These are phyloP conservation scores for Penicillium manginii DNA, from an alignment of 495 filamentous ascomycete species.

Conservation along the genomic window DNA sequence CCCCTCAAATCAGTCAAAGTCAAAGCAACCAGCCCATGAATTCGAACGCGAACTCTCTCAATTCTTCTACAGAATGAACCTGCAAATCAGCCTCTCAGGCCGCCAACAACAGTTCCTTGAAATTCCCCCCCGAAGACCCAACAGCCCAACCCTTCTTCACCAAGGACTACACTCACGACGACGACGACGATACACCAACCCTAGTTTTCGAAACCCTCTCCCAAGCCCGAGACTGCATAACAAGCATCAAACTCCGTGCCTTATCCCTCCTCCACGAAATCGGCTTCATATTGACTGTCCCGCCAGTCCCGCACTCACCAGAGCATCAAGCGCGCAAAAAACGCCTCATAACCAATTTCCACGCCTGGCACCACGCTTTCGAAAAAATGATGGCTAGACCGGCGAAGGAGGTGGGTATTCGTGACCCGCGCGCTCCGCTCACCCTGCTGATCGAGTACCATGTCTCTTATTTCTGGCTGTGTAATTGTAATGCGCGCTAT, in stretches of 20 bases:
- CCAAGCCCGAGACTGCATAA: conserved; percentile 14
- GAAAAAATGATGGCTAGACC: conserved; percentile 11
- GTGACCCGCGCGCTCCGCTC: conserved; percentile 21
- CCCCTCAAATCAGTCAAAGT: neutral
- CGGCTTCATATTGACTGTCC: neutral
- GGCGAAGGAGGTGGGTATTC: neutral
- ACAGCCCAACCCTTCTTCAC: neutral
- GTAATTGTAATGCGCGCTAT: conserved; percentile 8
- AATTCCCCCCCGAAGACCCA: neutral
- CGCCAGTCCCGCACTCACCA: neutral
- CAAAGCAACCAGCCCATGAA: too few species aligned
- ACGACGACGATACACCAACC: too few species aligned
- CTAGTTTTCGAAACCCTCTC: conserved; percentile 9
- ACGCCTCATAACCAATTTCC: conserved; percentile 3
- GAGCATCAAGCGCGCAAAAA: conserved; percentile 7
- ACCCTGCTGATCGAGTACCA: conserved; percentile 13
- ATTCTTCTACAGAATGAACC: conserved; percentile 22
- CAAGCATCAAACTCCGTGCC: conserved; percentile 14
- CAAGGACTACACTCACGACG: neutral
- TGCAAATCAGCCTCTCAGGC: conserved; percentile 23
- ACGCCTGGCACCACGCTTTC: conserved; percentile 21
- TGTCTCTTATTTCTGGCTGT: conserved; percentile 17
- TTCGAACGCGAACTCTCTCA: conserved; percentile 22
- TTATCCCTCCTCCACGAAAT: conserved; percentile 11
- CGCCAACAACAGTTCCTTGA: conserved; percentile 7